Base-by-base conservation (phyloP, 2,329 filamentous ascomycete genomes). In the Neopestalotiopsis sp. region DNA sequence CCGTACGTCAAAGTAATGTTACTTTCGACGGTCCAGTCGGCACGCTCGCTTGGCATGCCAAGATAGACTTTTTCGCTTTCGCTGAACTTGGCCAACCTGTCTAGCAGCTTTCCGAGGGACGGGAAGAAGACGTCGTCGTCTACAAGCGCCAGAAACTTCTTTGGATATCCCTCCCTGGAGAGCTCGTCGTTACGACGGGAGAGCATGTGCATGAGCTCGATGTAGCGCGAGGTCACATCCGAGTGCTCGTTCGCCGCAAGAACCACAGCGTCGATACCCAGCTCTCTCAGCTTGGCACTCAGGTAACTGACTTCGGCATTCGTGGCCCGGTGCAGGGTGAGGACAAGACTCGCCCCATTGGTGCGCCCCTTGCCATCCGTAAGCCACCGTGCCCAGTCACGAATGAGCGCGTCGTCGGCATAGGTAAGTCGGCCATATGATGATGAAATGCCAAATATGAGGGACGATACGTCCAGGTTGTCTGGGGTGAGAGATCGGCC, bases 61-160 rank as follows among this genome's bases (percentile, higher is more conserved):
- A 86, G 68, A 71, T 82, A 85, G 14, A 82, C 69, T 61, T 80
- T 75, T 6, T 78, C 69, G 7, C 70, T 72, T 0, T 78, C 69
- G 61, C 81, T 76, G 67, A 81, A 81, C 0, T 73, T 67, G n/a
- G 74, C 75, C 2, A 86, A 78, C 5, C 77, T 78, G 32, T 78
- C 72, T 3, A 83, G 73, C 9, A 86, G 79, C 57, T 78, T 75
- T 0, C 76, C 74, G 40, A 85, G 72, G 49, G 80, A 81, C 0
- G 84, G 83, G 61, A 86, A 79, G 72, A 86, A 86, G 63, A 84
- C 76, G 67, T 82, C 80, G 70, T 85, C 83, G 40, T 86, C 84
- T 1, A 86, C 71, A 1, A 86, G 75, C 1, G 79, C 83, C 49
- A 81, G 80, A 77, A 82, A 85, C 58, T 74, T 77, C 76, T 83